Base-by-base conservation (phyloP, 139 green algal genomes). In the Yamagishiella unicocca region DNA sequence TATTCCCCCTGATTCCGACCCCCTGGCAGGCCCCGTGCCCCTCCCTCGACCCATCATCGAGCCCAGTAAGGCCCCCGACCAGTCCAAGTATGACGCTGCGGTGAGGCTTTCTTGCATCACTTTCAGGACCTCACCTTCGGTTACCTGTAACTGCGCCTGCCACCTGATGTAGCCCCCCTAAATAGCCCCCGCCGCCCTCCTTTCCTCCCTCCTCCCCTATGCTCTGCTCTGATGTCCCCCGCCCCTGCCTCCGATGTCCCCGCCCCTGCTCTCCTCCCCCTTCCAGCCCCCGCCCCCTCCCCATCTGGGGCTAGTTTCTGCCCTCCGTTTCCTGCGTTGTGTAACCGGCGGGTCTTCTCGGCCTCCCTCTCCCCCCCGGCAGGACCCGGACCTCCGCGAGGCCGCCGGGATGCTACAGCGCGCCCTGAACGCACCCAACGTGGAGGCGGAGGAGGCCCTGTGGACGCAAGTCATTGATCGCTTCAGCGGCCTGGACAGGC, bases 371-470 rank as follows among this genome's bases (percentile, higher is more conserved):
- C 17, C 70, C 27, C 46, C 42, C 31, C 37, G 4, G 42, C 90
- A 94, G 89, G 94, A 98, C 42, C 87, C 91, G 1, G 83, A 94
- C 14, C 90, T 98, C 22, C 86, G 94, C 0, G 91, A 89, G 12
- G 96, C 96, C 0, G 95, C 96, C 5, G 88, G 90, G 10, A 33
- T 93, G 45, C 73, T 98, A 77, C 96, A 98, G 86, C 64, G 93
- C 50, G 96, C 94, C 6, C 90, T 98, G 14, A 95, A 95, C 42
- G 95, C 95, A 0, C 42, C 67, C 3, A 86, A 89, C 38, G 90
- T 98, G 43, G 55, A 90, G 83, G 55, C 91, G 53, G 96, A 98
- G 81, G 96, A 98, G 82, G 88, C 84, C 2, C 43, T 95, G 8
- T 98, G 95, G 96, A 94, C 87, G 0, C 29, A 90, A 58, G 88